Percentiles rank a stretch among this genome's conserved stretches.
Evolutionary conservation across 2,329 filamentous ascomycete genomes (phyloP).

Genomic region (Hortaea werneckii): DNA sequence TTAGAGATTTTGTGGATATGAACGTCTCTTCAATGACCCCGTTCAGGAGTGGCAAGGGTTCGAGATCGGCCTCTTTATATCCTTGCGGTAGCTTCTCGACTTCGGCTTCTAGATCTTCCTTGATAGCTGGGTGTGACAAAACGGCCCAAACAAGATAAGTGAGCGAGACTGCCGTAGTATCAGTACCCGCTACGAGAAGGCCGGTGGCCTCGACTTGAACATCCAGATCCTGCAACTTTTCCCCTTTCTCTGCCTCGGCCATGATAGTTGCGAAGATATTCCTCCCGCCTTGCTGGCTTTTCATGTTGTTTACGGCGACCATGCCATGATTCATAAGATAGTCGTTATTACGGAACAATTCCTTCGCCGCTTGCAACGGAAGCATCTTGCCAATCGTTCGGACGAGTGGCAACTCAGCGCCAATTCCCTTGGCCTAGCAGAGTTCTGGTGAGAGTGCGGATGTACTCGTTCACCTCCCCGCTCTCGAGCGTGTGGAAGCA

Average conservation of each 20-base stretch:
- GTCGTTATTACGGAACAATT: conserved; percentile 14
- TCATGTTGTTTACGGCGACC: conserved; percentile 17
- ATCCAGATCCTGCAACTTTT: conserved; percentile 17
- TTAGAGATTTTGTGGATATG: background rate
- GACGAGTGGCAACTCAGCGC: conserved; percentile 23
- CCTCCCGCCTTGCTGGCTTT: conserved; percentile 6
- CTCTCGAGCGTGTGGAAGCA: conserved; percentile 29
- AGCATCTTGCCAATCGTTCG: conserved; percentile 13
- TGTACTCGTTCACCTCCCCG: conserved; percentile 24
- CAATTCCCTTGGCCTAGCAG: conserved; percentile 23
- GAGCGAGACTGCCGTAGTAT: conserved; percentile 22
- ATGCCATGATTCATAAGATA: conserved; percentile 15
- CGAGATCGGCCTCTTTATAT: conserved; percentile 15
- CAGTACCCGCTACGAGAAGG: conserved; percentile 24
- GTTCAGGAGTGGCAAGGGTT: conserved; percentile 14
- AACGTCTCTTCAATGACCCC: conserved; percentile 20
- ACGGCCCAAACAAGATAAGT: conserved; percentile 24
- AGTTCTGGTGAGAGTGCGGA: conserved; percentile 19
- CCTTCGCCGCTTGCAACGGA: conserved; percentile 11
- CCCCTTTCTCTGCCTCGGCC: conserved; percentile 18
- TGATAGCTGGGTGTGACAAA: conserved; percentile 10
- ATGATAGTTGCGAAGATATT: conserved; percentile 21
- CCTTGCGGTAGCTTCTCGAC: conserved; percentile 10
- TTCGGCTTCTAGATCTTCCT: conserved; percentile 15
- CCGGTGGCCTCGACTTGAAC: conserved; percentile 19